phyloP scores from a whole-genome alignment of 1,284 basidiomycete genomes.

The Malassezia slooffiae region DNA sequence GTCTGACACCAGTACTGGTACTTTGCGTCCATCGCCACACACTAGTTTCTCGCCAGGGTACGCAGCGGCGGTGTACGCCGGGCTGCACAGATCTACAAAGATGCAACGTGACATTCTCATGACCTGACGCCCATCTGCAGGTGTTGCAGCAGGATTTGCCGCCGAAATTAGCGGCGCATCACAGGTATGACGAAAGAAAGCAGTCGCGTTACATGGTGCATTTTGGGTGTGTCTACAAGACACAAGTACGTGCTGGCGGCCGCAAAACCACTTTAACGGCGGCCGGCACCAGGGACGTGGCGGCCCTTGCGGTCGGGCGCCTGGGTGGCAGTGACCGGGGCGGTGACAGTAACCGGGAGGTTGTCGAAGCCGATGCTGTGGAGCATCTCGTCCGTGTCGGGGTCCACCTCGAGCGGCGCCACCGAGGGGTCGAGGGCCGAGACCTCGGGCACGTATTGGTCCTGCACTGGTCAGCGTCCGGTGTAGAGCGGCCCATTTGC shows the following conservation, averaged over 20 bases:
- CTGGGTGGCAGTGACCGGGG: slow-evolving; percentile 40
- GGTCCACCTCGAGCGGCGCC: slow-evolving; percentile 44
- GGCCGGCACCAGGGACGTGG: slow-evolving; percentile 44
- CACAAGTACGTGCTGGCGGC: not conserved
- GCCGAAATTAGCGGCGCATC: too few species aligned
- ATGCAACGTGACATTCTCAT: too few species aligned
- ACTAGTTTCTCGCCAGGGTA: too few species aligned
- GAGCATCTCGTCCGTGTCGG: slow-evolving; percentile 47
- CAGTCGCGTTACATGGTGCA: slow-evolving; percentile 19
- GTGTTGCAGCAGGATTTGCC: too few species aligned
- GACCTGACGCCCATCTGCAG: too few species aligned
- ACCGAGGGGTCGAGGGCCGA: slow-evolving; percentile 45
- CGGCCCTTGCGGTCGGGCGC: slow-evolving; percentile 42
- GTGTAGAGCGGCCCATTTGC: not conserved
- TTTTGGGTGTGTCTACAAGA: slow-evolving; percentile 7
- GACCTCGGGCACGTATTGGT: slow-evolving; percentile 47
- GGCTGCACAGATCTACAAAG: too few species aligned
- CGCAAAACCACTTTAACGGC: slow-evolving; percentile 22
- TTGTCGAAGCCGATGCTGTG: slow-evolving; percentile 43
- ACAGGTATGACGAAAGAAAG: too few species aligned
- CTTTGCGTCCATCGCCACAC: slow-evolving; percentile 11
- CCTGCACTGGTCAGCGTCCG: slow-evolving; percentile 14
- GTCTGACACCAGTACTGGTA: slow-evolving; percentile 12
- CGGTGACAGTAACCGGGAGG: slow-evolving; percentile 43
- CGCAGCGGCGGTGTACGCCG: too few species aligned